Base-by-base conservation (phyloP, 805 yeast species). In the Wickerhamiella occidentalis region DNA sequence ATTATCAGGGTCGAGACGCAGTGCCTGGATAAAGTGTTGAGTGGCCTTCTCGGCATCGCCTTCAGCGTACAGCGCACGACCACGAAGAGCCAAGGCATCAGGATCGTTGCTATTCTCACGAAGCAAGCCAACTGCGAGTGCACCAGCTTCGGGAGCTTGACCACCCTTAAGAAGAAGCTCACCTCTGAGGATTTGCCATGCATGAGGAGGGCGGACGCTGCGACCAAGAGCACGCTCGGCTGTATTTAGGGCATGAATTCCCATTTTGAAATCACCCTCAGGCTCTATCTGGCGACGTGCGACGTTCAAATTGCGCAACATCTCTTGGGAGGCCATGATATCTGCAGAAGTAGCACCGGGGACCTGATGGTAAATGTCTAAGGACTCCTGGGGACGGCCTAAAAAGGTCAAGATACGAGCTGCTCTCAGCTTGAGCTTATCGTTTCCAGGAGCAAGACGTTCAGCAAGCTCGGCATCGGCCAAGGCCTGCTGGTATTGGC, bases 1-100 rank as follows among this genome's bases (percentile, higher is more conserved):
- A 54, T 61, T 58, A 53, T 69, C 73, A 18, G 73, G 73, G 47
- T 69, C 73, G 38, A 62, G 59, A 36, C 69, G 62, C 49, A 69
- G 56, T 1, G 72, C 73, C 51, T 65, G 69, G 36, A 55, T 53
- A 53, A 65, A 67, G 51, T 69, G 73, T 1, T 61, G 59, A 6
- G 57, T 55, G 2, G 72, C 69, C 47, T 63, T 57, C 6, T 61
- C 59, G 22, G 58, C 58, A 17, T 69, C 73, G 35, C 71, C 73
- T 47, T 64, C 61, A 18, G 56, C 57, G 54, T 65, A 64, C 29
- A 68, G 57, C 2, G 65, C 56, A 33, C 56, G 52, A 8, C 70
- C 73, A 3, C 73, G 63, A 36, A 69, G 56, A 2, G 61, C 58
- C 26, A 69, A 60, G 0, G 70, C 70, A 23, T 66, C 70, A 11